Conservation (phyloP, 176 grass and related monocot genomes). For the Chloris gayana region DNA sequence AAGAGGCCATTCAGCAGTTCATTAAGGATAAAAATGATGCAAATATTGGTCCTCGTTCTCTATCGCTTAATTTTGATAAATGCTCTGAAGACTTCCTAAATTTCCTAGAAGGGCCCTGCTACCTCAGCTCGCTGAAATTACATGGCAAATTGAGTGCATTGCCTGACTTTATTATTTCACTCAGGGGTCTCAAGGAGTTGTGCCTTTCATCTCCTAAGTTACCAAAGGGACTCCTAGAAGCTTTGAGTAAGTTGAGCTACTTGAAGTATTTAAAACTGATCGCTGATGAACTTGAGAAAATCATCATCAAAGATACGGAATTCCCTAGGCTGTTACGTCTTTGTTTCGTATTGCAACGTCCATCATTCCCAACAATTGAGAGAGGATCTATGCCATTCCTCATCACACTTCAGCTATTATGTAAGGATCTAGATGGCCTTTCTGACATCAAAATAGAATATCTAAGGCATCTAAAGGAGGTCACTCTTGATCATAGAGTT, state of each 20-base stretch:
- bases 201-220: slow-evolving; percentile 26
- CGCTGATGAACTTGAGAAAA: slow-evolving; percentile 19
- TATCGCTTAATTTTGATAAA: background rate
- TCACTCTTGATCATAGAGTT: slow-evolving; percentile 27
- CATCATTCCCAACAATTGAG: slow-evolving; percentile 28
- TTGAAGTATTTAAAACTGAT: slow-evolving; percentile 35
- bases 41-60: background rate
- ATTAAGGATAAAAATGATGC: background rate
- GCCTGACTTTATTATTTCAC: slow-evolving; percentile 21
- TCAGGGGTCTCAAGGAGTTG: slow-evolving; percentile 15
- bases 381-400: slow-evolving; percentile 21
- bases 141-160: background rate
- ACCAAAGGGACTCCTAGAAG: background rate
- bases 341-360: background rate
- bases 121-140: background rate
- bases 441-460: background rate
- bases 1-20: background rate
- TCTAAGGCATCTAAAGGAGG: slow-evolving; percentile 3
- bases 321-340: slow-evolving; percentile 31
- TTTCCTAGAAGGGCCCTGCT: background rate
- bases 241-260: slow-evolving; percentile 29
- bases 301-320: background rate
- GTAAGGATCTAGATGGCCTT: slow-evolving; percentile 19
- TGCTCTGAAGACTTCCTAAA: background rate
- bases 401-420: slow-evolving; percentile 7